phyloP scores from a whole-genome alignment of 176 grass and related monocot genomes.

The Musa schizocarpa region DNA sequence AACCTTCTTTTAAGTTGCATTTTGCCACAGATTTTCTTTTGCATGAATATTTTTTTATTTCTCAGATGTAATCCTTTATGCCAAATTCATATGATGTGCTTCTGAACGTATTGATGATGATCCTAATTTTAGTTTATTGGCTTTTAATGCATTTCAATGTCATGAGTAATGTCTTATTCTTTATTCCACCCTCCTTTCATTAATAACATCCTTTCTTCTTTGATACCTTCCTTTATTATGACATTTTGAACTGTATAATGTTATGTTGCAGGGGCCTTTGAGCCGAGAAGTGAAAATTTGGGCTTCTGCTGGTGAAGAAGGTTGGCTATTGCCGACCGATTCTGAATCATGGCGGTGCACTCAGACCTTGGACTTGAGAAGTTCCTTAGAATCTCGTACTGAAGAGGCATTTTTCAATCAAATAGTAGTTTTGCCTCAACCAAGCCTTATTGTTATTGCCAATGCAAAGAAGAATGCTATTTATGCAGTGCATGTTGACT shows the following conservation, averaged over 20 bases:
- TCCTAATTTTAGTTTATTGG: too few relatives aligned
- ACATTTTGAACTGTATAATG: neutral
- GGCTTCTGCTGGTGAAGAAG: constrained; percentile 64
- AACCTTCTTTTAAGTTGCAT: neutral
- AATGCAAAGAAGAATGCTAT: constrained; percentile 98
- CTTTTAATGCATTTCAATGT: too few relatives aligned
- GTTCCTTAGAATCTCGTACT: constrained; percentile 47
- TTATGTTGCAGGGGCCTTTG: constrained; percentile 53
- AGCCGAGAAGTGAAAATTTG: constrained; percentile 95
- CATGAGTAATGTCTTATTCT: too few relatives aligned
- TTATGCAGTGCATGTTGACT: constrained; percentile 91
- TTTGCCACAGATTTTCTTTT: neutral
- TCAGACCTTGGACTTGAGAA: constrained; percentile 70
- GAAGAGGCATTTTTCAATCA: constrained; percentile 99
- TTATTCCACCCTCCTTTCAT: neutral
- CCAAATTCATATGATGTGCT: too few relatives aligned
- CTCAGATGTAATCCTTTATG: too few relatives aligned
- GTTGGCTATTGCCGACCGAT: constrained; percentile 68
- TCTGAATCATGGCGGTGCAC: constrained; percentile 80
- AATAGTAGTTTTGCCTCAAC: constrained; percentile 69
- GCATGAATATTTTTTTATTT: too few relatives aligned
- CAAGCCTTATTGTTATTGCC: constrained; percentile 88
- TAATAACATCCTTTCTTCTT: neutral
- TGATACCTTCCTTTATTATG: neutral
- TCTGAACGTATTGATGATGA: too few relatives aligned